phyloP scores from a whole-genome alignment of 805 yeast species.

The Saturnispora dispora region DNA sequence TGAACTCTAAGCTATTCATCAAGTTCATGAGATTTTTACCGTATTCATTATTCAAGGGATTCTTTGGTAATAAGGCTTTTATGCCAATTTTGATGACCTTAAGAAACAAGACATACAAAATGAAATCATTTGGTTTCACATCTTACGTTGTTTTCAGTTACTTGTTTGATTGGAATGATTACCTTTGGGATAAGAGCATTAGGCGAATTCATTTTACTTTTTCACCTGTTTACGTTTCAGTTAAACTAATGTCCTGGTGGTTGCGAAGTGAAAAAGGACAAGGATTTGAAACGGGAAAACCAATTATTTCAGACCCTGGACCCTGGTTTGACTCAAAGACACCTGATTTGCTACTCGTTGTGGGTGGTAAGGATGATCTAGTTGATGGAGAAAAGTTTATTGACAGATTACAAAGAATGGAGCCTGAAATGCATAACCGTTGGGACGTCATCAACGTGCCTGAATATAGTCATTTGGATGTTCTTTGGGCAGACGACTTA shows the following conservation, averaged over 20 bases:
- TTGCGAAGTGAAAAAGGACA: conserved; percentile 41
- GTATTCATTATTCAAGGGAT: conserved; percentile 32
- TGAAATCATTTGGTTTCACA: conserved; percentile 47
- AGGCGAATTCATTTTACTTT: conserved; percentile 72
- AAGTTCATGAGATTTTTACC: conserved; percentile 50
- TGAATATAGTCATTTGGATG: conserved; percentile 80
- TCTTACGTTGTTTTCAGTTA: conserved; percentile 82
- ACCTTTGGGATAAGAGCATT: conserved; percentile 59
- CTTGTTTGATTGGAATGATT: conserved; percentile 80
- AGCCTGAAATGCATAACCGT: conserved; percentile 34
- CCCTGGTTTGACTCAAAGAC: conserved; percentile 46
- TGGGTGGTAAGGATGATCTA: conserved; percentile 65
- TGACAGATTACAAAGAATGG: conserved; percentile 54
- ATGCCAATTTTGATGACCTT: conserved; percentile 63
- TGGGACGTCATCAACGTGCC: conserved; percentile 38
- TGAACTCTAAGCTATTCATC: conserved; percentile 55
- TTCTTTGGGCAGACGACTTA: conserved; percentile 83
- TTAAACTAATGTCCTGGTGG: conserved; percentile 92
- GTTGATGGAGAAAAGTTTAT: conserved; percentile 68
- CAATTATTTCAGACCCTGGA: conserved; percentile 43
- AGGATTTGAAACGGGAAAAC: conserved; percentile 33
- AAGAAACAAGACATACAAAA: conserved; percentile 41
- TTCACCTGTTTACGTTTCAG: conserved; percentile 76
- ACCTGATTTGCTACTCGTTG: conserved; percentile 56
- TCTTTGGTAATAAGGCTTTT: conserved; percentile 74